Percentiles rank a stretch among this genome's conserved stretches.
Evolutionary conservation across 192 early-diverging fungal species (phyloP).

Genomic region (Phycomyces nitens): DNA sequence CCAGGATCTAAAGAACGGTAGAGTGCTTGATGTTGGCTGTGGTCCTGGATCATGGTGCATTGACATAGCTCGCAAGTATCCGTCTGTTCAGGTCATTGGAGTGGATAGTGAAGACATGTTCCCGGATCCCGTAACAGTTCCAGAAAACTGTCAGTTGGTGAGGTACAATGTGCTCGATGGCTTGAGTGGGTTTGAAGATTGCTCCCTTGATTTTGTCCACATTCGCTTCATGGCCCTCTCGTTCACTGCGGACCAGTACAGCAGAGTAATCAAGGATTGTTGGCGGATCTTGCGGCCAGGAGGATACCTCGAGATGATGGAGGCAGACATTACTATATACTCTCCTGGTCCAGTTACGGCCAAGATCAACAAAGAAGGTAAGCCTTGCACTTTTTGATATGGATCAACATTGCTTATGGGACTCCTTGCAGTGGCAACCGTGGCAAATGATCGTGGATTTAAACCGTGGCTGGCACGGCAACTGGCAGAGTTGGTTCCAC

Average conservation of each 20-base stretch:
- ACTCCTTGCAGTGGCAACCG: constrained; percentile 14
- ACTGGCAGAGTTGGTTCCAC: constrained; percentile 14
- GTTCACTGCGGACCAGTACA: constrained; percentile 31
- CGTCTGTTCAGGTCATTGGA: constrained; percentile 27
- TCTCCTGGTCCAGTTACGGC: constrained; percentile 23
- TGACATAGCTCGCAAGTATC: constrained; percentile 27
- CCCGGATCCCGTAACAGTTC: constrained; percentile 20
- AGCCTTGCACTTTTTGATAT: not conserved
- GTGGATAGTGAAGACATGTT: constrained; percentile 28
- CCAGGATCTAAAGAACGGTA: constrained; percentile 3
- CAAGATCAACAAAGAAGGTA: constrained; percentile 28
- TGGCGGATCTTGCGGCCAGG: constrained; percentile 28
- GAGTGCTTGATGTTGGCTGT: constrained; percentile 33
- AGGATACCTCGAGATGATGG: constrained; percentile 34
- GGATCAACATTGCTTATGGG: not conserved
- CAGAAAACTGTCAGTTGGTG: constrained; percentile 28
- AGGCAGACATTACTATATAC: constrained; percentile 27
- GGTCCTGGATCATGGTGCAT: constrained; percentile 36
- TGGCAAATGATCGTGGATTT: constrained; percentile 13
- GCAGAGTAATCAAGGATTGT: constrained; percentile 23
- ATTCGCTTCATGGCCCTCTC: constrained; percentile 29
- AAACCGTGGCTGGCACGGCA: constrained; percentile 18
- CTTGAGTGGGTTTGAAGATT: constrained; percentile 15
- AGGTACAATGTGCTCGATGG: constrained; percentile 22
- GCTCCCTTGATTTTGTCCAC: constrained; percentile 36